Evolutionary conservation across 331 rosid genomes (phyloP), one percentile per base, ranked within the genome.

Genomic region (Malus hybrid): DNA sequence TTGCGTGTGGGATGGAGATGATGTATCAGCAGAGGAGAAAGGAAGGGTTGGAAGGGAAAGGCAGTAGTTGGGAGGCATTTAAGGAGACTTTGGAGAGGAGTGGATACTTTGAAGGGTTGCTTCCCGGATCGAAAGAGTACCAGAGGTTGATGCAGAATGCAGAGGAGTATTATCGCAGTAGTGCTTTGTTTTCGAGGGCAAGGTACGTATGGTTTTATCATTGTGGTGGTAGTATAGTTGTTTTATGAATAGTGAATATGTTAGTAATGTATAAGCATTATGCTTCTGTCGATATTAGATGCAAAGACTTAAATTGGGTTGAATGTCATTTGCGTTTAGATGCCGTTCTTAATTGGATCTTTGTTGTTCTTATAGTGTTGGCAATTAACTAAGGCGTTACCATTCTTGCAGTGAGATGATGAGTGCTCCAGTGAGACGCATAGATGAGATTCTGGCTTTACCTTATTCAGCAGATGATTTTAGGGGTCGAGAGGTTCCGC

Each of bases 1-100:
- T 92, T 50, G 87, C 97, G 1, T 95, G 97, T 44, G 99, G 99
- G 75, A 79, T 95, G 48, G 97, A 95, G 86, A 95, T 95, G 97
- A 87, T 88, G 88, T 95, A 90, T 82, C 99, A 90, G 87, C 96
- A 84, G 69, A 65, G 93, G 75, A 86, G 73, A 77, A 82, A 81
- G 63, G 97, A 86, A 19, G 93, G 91, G 36, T 75, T 79, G 60
- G 97, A 88, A 67, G 97, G 97, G 74, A 90, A 83, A 57, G 90
- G 97, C 62, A 76, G 86, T 44, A 83, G 86, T 55, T 89, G 97
- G 97, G 97, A 88, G 77, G 91, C 86, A 3, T 95, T 86, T 77
- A 74, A 32, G 87, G 85, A 84, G 85, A 88, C 88, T 67, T 84
- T 95, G 89, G 97, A 85, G 81, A 84, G 78, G 26, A 87, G 84